phyloP scores from a whole-genome alignment of 2,329 filamentous ascomycete species.

The Chrysoporthe cubensis region DNA sequence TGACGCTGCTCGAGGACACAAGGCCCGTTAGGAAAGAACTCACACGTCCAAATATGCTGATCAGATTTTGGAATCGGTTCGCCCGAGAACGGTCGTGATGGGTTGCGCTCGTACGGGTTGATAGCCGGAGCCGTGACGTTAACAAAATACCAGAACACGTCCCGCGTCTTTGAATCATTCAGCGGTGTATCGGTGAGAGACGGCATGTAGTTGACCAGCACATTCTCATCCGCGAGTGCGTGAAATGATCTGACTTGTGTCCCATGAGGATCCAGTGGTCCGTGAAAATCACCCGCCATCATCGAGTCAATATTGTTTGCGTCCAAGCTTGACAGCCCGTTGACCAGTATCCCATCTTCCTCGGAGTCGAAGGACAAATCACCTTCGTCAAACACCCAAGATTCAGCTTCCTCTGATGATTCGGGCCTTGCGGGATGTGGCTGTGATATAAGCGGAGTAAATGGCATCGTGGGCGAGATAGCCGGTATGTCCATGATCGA shows the following conservation, averaged over 20 bases:
- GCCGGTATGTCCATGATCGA: slow-evolving; percentile 13
- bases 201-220: slow-evolving; percentile 69
- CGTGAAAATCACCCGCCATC: slow-evolving; percentile 42
- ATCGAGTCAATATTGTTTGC: slow-evolving; percentile 47
- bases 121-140: slow-evolving; percentile 84
- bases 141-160: slow-evolving; percentile 90
- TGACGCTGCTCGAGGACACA: neutral
- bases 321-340: slow-evolving; percentile 30
- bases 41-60: slow-evolving; percentile 68
- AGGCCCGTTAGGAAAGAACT: slow-evolving; percentile 35
- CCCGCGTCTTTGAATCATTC: slow-evolving; percentile 77
- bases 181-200: slow-evolving; percentile 71
- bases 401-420: slow-evolving; percentile 40
- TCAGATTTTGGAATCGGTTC: slow-evolving; percentile 64
- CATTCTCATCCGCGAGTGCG: slow-evolving; percentile 50
- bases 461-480: slow-evolving; percentile 10
- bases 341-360: slow-evolving; percentile 54
- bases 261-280: slow-evolving; percentile 46
- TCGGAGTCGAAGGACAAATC: slow-evolving; percentile 65
- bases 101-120: slow-evolving; percentile 84
- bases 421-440: slow-evolving; percentile 10
- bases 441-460: slow-evolving; percentile 14
- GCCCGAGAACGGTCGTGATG: slow-evolving; percentile 67
- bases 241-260: slow-evolving; percentile 55
- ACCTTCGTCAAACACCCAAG: slow-evolving; percentile 62